These are phyloP conservation scores for Neurospora sp. DNA, from an alignment of 495 filamentous ascomycete species.

Conservation along the genomic window DNA sequence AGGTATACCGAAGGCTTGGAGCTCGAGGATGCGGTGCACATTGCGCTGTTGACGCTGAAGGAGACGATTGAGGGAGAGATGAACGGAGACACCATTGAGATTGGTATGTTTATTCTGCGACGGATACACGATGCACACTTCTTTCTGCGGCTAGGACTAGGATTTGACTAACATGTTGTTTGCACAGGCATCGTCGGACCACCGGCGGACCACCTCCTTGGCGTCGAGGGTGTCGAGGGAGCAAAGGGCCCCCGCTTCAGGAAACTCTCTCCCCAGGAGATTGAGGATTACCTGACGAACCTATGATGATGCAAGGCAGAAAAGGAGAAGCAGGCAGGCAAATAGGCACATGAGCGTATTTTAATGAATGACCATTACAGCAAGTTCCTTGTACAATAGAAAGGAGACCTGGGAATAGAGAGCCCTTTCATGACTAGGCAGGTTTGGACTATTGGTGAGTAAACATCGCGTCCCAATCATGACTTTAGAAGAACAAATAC, in stretches of 20 bases:
- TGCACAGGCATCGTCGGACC: conserved; percentile 83
- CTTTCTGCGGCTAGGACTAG: not conserved
- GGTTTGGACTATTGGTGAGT: not conserved
- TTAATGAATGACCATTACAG: conserved; percentile 7
- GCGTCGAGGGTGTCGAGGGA: conserved; percentile 85
- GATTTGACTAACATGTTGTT: conserved; percentile 24
- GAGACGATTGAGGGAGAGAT: conserved; percentile 99
- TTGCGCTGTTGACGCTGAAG: conserved; percentile 94
- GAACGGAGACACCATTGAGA: conserved; percentile 98
- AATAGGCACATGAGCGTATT: conserved; percentile 1
- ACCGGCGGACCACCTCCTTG: conserved; percentile 84
- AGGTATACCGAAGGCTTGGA: conserved; percentile 94
- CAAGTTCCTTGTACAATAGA: conserved; percentile 28
- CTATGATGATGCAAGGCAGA: conserved; percentile 44
- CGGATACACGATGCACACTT: not conserved
- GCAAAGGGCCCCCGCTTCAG: conserved; percentile 87
- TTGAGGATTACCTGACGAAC: conserved; percentile 98
- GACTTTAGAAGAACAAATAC: not conserved
- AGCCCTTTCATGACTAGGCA: not conserved
- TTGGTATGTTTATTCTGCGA: conserved; percentile 50
- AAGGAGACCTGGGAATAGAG: conserved; percentile 7
- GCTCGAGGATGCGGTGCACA: conserved; percentile 97
- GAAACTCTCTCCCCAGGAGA: conserved; percentile 93
- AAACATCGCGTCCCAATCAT: not conserved
- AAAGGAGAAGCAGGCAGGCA: not conserved